These are phyloP conservation scores for Vaccinium myrtillus DNA, from an alignment of 148 eudicot genomes.

Conservation along the genomic window DNA sequence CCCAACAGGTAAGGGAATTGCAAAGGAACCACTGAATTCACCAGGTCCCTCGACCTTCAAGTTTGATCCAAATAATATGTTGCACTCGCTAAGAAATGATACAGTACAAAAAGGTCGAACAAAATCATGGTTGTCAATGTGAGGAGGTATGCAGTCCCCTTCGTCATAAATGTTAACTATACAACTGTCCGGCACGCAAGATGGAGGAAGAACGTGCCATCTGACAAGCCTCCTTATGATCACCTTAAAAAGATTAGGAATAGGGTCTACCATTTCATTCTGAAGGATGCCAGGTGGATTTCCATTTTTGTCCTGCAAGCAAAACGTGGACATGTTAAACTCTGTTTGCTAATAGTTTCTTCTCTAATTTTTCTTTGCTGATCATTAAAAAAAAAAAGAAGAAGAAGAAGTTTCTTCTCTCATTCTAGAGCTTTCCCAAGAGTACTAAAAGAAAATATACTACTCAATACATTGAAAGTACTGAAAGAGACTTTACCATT, in stretches of 20 bases:
- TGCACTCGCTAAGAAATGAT: constrained; percentile 90
- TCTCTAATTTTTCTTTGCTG: not conserved
- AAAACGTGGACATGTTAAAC: constrained; percentile 7
- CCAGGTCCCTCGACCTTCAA: constrained; percentile 72
- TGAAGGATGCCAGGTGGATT: constrained; percentile 92
- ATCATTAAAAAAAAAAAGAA: too few relatives aligned
- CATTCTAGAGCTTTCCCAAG: constrained; percentile 6
- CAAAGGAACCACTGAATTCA: constrained; percentile 58
- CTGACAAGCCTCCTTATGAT: constrained; percentile 77
- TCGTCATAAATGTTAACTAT: constrained; percentile 89
- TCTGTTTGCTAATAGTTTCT: not conserved
- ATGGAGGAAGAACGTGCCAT: constrained; percentile 91
- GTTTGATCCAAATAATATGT: constrained; percentile 78
- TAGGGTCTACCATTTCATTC: constrained; percentile 65
- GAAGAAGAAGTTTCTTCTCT: not conserved
- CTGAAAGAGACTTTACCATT: constrained; percentile 32
- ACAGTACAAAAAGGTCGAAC: constrained; percentile 93
- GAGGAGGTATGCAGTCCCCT: constrained; percentile 98
- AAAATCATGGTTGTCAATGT: constrained; percentile 94
- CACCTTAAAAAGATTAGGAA: constrained; percentile 75
- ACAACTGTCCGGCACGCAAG: constrained; percentile 95
- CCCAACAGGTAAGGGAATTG: constrained; percentile 91
- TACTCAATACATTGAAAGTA: not conserved
- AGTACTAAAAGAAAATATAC: not conserved
- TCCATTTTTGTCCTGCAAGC: constrained; percentile 77